Conservation (phyloP, 345 rosid species). For the Microcos paniculata region DNA sequence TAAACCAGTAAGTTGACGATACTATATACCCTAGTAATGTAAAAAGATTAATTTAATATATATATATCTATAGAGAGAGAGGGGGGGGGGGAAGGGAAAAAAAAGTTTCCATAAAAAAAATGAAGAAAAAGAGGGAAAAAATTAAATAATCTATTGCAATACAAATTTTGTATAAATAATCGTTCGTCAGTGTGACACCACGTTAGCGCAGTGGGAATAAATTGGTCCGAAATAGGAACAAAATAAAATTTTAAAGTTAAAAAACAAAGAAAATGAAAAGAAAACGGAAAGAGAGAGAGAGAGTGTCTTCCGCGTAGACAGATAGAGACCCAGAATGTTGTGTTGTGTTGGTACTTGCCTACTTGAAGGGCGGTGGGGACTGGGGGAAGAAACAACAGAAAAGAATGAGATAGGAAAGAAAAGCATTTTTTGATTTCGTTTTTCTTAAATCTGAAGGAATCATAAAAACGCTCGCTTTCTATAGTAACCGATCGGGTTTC, state of each 20-base stretch:
- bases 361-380: too few relatives aligned
- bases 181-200: constrained; percentile 60
- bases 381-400: neutral
- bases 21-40: too few relatives aligned
- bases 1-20: too few relatives aligned
- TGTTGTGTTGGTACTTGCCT: too few relatives aligned
- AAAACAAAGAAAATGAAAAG: neutral
- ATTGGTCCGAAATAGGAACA: constrained; percentile 13
- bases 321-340: constrained; percentile 48
- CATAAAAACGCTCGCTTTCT: constrained; percentile 17
- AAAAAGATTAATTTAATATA: too few relatives aligned
- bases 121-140: too few relatives aligned
- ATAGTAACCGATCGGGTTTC: too few relatives aligned
- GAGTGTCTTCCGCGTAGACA: constrained; percentile 91
- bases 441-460: constrained; percentile 40
- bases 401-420: constrained; percentile 30
- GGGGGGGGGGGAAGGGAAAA: too few relatives aligned
- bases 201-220: constrained; percentile 47
- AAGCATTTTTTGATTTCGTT: constrained; percentile 15
- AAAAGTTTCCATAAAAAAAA: too few relatives aligned
- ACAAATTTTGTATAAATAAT: too few relatives aligned
- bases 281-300: constrained; percentile 15
- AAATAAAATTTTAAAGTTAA: neutral
- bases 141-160: too few relatives aligned
- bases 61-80: too few relatives aligned